phyloP scores from a whole-genome alignment of 768 basidiomycete species.

The Rubroboletus satanas region DNA sequence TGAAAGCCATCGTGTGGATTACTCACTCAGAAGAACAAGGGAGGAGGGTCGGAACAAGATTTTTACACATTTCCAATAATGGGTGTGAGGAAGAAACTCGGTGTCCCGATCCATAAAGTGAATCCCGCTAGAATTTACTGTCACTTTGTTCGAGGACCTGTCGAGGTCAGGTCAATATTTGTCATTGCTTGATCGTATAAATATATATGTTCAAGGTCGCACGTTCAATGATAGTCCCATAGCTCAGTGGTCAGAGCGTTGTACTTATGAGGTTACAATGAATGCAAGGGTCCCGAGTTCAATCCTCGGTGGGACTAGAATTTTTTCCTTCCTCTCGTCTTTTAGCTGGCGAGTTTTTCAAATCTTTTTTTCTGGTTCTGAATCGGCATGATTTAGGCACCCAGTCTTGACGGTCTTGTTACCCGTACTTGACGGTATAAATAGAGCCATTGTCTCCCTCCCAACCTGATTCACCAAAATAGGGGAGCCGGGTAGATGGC shows the following conservation, averaged over 20 bases:
- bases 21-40: constrained; percentile 85
- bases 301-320: constrained; percentile 59
- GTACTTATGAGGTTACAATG: constrained; percentile 54
- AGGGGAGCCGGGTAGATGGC: neutral
- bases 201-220: neutral
- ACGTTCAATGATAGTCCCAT: constrained; percentile 38
- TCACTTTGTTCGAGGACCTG: no score
- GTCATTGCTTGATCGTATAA: neutral
- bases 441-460: neutral
- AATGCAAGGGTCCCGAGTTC: constrained; percentile 63
- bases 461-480: neutral
- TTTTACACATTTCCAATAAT: constrained; percentile 46
- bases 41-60: constrained; percentile 66
- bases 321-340: constrained; percentile 23
- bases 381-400: neutral
- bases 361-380: neutral
- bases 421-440: neutral
- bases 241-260: constrained; percentile 63
- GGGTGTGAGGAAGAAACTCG: constrained; percentile 40
- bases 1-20: constrained; percentile 83
- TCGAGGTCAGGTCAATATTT: neutral
- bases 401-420: neutral
- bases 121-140: neutral
- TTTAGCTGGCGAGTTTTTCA: neutral
- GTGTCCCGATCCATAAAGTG: constrained; percentile 25